phyloP scores from a whole-genome alignment of 441 rosid genomes.

The Gossypium laxum region DNA sequence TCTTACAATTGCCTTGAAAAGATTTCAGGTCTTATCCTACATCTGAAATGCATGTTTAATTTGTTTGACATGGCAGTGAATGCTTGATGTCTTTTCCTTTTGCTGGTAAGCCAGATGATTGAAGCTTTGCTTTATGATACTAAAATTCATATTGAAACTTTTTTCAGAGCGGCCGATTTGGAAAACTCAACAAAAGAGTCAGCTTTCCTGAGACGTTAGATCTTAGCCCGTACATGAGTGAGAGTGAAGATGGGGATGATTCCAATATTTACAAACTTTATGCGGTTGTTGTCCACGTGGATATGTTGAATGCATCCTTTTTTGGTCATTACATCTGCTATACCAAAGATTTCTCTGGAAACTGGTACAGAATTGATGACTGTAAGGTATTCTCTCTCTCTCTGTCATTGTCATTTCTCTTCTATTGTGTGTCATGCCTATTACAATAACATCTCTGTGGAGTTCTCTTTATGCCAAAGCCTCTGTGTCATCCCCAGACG shows the following conservation, averaged over 20 bases:
- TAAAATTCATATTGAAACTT: slow-evolving; percentile 12
- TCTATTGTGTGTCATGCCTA: not conserved
- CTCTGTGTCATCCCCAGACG: not conserved
- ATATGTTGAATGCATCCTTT: slow-evolving; percentile 92
- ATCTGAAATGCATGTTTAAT: not conserved
- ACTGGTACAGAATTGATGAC: slow-evolving; percentile 84
- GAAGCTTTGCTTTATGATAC: not conserved
- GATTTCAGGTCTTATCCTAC: slow-evolving; percentile 65
- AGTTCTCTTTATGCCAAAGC: not conserved
- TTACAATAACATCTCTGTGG: not conserved
- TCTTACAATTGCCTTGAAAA: slow-evolving; percentile 85
- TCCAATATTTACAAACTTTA: slow-evolving; percentile 66
- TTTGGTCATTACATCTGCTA: slow-evolving; percentile 94
- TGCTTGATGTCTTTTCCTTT: not conserved
- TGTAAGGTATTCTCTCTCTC: slow-evolving; percentile 50
- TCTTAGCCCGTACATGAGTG: slow-evolving; percentile 77
- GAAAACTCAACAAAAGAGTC: slow-evolving; percentile 88
- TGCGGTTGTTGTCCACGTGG: slow-evolving; percentile 90
- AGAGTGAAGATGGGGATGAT: slow-evolving; percentile 70
- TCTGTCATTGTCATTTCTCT: slow-evolving; percentile 6
- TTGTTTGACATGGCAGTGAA: not conserved
- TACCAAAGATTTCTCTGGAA: slow-evolving; percentile 67
- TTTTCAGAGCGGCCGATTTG: slow-evolving; percentile 89
- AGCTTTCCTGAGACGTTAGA: slow-evolving; percentile 71
- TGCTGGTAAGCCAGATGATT: not conserved